phyloP scores from a whole-genome alignment of 1,284 basidiomycete species.

The Microbotryum lychnidis-dioicae region DNA sequence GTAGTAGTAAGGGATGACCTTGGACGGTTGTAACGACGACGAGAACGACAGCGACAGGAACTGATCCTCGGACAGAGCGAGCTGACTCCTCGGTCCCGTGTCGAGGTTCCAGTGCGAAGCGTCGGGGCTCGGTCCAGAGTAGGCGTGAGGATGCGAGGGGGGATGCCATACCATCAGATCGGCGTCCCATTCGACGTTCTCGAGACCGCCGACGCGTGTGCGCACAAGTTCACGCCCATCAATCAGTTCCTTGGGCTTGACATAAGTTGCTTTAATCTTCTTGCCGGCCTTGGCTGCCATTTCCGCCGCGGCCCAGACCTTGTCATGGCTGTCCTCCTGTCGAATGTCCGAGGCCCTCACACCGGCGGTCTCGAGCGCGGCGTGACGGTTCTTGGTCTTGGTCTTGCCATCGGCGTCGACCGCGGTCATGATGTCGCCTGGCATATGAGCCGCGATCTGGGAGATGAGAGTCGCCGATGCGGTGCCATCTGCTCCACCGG shows the following conservation, averaged over 20 bases:
- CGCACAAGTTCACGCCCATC: constrained; percentile 20
- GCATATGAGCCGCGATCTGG: neutral
- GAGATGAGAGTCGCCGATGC: neutral
- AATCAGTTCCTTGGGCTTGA: constrained; percentile 11
- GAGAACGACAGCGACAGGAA: constrained; percentile 34
- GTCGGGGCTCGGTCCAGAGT: constrained; percentile 11
- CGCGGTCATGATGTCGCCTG: neutral
- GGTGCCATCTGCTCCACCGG: neutral
- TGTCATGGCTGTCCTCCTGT: constrained; percentile 24
- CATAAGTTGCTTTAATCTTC: constrained; percentile 20
- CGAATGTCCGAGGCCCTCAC: constrained; percentile 29
- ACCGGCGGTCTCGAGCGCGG: constrained; percentile 29
- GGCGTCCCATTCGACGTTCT: constrained; percentile 31
- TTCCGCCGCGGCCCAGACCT: constrained; percentile 28
- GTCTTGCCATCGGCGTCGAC: neutral
- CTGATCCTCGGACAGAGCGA: constrained; percentile 31
- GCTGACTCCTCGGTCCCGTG: neutral
- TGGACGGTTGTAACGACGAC: constrained; percentile 49
- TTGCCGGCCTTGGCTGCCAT: constrained; percentile 19
- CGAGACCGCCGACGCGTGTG: constrained; percentile 24
- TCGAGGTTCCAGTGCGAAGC: neutral
- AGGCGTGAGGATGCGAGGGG: constrained; percentile 9
- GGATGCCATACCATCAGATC: constrained; percentile 34
- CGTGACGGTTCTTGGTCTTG: constrained; percentile 19
- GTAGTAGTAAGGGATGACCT: constrained; percentile 71